Conservation (phyloP, 352 stramenopile genomes). For the Bremia lactucae region DNA sequence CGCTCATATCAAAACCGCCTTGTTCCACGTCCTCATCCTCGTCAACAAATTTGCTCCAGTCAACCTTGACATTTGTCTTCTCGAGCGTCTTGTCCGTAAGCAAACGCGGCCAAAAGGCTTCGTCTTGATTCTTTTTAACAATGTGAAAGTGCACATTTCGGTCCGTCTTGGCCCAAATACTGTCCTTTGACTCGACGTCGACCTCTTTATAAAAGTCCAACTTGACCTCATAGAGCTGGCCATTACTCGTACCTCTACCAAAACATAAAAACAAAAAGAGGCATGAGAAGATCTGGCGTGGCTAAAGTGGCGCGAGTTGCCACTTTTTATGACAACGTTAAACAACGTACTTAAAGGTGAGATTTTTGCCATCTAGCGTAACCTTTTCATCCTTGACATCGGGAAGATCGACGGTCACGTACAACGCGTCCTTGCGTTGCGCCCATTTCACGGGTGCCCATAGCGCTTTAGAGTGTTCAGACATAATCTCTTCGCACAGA, state of each 20-base stretch:
- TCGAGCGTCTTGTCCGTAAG: constrained; percentile 93
- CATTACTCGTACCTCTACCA: constrained; percentile 81
- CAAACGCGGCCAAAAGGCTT: constrained; percentile 93
- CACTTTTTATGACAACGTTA: too few relatives aligned
- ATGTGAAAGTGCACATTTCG: constrained; percentile 94
- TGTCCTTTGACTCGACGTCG: constrained; percentile 81
- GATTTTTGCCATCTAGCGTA: constrained; percentile 77
- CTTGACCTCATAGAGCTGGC: constrained; percentile 89
- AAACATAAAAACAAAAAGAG: background rate
- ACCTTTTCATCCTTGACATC: constrained; percentile 92
- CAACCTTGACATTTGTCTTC: constrained; percentile 94
- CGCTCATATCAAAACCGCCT: constrained; percentile 78
- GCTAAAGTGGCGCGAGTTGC: too few relatives aligned
- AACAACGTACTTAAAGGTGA: constrained; percentile 77
- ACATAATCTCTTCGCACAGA: constrained; percentile 22
- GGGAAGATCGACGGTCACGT: constrained; percentile 92
- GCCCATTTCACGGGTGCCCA: constrained; percentile 92
- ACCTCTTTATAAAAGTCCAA: constrained; percentile 94
- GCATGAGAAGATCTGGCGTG: too few relatives aligned
- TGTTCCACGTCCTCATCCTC: constrained; percentile 92
- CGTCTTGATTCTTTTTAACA: constrained; percentile 90
- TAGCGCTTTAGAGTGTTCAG: constrained; percentile 42
- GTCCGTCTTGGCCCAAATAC: constrained; percentile 92
- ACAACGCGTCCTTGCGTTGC: constrained; percentile 93
- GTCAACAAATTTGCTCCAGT: constrained; percentile 95